These are phyloP conservation scores for Aegilops bicornis DNA, from an alignment of 176 grass and related monocot genomes.

Conservation along the genomic window DNA sequence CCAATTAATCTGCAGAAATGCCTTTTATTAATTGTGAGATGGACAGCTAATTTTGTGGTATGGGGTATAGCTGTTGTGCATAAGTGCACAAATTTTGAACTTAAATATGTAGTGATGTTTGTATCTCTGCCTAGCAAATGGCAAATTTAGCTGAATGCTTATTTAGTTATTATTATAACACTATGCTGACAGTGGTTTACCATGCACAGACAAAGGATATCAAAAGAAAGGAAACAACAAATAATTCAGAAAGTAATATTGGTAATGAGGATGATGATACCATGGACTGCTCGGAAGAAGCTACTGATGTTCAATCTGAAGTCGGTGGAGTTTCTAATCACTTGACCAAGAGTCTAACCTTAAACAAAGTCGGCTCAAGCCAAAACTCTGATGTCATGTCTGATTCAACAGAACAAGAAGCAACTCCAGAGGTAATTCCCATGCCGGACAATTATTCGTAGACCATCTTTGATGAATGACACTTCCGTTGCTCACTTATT, in stretches of 20 bases:
- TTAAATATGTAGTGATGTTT: neutral
- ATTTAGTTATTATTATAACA: constrained; percentile 7
- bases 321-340: constrained; percentile 73
- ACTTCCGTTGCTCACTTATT: constrained; percentile 24
- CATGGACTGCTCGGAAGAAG: constrained; percentile 58
- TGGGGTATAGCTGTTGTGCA: neutral
- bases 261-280: constrained; percentile 64
- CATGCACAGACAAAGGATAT: constrained; percentile 60
- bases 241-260: constrained; percentile 45
- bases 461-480: constrained; percentile 7
- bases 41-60: neutral
- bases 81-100: neutral
- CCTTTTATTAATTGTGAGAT: neutral
- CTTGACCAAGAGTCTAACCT: constrained; percentile 66
- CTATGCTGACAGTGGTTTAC: constrained; percentile 18
- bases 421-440: constrained; percentile 54
- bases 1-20: constrained; percentile 11
- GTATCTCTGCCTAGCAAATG: neutral
- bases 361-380: constrained; percentile 48
- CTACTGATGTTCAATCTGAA: constrained; percentile 43
- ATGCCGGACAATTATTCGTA: neutral
- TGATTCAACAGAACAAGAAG: constrained; percentile 58
- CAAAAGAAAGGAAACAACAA: constrained; percentile 60
- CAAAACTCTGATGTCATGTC: constrained; percentile 44
- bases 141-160: neutral